Conservation (phyloP, 192 early-diverging fungal species). For the Chytriomyces hyalinus region DNA sequence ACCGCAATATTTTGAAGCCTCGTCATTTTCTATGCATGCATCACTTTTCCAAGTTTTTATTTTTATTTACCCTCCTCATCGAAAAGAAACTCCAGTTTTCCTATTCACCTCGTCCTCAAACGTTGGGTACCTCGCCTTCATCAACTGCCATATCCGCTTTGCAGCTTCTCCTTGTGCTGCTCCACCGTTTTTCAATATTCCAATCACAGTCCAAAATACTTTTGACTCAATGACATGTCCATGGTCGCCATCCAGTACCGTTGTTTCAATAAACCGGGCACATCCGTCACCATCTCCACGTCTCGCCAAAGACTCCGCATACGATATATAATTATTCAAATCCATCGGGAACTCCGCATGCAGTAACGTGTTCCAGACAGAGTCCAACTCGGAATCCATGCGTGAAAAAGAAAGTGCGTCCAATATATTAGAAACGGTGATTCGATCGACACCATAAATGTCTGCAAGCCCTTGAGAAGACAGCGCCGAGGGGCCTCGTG, state of each 20-base stretch:
- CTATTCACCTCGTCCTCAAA: conserved; percentile 7
- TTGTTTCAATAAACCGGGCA: conserved; percentile 9
- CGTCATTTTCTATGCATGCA: not conserved
- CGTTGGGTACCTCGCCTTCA: conserved; percentile 12
- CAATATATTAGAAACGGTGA: conserved; percentile 27
- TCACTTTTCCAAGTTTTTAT: not conserved
- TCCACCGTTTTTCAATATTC: conserved; percentile 3
- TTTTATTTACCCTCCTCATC: not conserved
- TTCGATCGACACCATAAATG: conserved; percentile 30
- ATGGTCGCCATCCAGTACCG: not conserved
- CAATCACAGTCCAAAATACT: conserved; percentile 26
- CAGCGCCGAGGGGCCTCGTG: conserved; percentile 11
- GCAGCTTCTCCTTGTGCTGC: not conserved
- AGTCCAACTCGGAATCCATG: conserved; percentile 1
- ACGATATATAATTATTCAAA: conserved; percentile 35
- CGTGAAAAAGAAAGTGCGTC: conserved; percentile 20
- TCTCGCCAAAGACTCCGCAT: conserved; percentile 33
- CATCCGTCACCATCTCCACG: not conserved
- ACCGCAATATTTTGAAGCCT: not conserved
- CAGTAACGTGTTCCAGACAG: conserved; percentile 11
- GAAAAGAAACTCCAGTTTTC: not conserved
- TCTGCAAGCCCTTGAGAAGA: conserved; percentile 16
- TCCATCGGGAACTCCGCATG: conserved; percentile 17
- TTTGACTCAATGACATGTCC: conserved; percentile 6
- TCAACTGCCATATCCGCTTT: conserved; percentile 19